Conservation (phyloP, 192 early-diverging fungal genomes). For the Dispira simplex region DNA sequence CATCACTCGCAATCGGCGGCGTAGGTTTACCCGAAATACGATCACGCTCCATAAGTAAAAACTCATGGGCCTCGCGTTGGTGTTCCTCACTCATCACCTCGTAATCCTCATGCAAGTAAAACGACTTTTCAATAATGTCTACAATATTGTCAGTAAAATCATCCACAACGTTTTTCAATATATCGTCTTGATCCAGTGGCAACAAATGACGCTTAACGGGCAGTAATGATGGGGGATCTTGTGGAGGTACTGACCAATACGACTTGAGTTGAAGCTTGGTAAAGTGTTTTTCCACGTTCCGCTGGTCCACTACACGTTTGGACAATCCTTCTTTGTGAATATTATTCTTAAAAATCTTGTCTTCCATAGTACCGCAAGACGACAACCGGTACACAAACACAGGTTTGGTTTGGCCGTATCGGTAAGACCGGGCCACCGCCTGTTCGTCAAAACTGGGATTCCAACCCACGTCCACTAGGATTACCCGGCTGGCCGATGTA, state of each 20-base stretch:
- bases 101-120: not conserved
- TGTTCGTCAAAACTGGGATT: constrained; percentile 67
- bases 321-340: constrained; percentile 57
- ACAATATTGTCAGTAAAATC: not conserved
- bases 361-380: constrained; percentile 41
- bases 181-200: not conserved
- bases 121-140: constrained; percentile 3
- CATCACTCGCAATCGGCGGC: not conserved
- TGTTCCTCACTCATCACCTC: constrained; percentile 5
- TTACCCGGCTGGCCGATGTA: constrained; percentile 49
- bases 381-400: constrained; percentile 54
- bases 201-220: not conserved
- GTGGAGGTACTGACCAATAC: constrained; percentile 32
- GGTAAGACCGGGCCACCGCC: constrained; percentile 51
- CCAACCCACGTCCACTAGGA: constrained; percentile 64
- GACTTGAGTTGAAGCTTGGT: constrained; percentile 30
- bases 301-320: constrained; percentile 45
- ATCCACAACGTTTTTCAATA: not conserved
- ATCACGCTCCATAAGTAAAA: not conserved
- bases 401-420: constrained; percentile 50
- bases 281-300: constrained; percentile 27
- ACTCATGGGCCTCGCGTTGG: not conserved
- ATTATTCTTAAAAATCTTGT: constrained; percentile 43
- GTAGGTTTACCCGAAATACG: constrained; percentile 3
- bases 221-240: not conserved